Evolutionary conservation across 805 yeast species (phyloP), one percentile per base, ranked within the genome.

Genomic region (Ogataea paradorogensis): DNA sequence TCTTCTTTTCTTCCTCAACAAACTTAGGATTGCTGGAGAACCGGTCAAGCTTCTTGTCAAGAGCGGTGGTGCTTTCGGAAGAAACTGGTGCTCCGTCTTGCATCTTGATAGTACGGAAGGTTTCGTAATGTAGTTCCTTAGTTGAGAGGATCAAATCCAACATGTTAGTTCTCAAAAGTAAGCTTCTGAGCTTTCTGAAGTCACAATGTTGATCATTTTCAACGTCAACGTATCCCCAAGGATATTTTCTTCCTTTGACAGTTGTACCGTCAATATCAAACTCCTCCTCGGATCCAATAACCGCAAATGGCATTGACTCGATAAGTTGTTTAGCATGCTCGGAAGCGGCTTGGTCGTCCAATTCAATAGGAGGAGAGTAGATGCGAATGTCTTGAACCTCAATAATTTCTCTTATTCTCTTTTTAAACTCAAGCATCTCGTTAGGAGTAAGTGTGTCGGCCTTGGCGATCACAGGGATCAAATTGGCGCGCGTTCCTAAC

Each of bases 1-100:
- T 74, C 24, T 90, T 84, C 62, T 87, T 93, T 66, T 93, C 99
- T 64, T 91, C 98, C 66, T 93, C 97, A 65, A 89, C 84, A 71
- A 85, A 93, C 66, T 87, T 84, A 35, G 98, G 98, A 64, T 93
- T 90, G 56, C 69, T 74, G 37, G 70, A 62, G 24, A 66, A 51
- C n/a, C 65, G 52, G 51, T 80, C 81, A 30, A 58, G 33, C 32
- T 52, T 46, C 39, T 53, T 60, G 52, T 50, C 53, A 28, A 49
- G 35, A 7, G 38, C 35, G 14, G 52, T 57, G 30, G 51, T 57
- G 34, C 55, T 36, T 9, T 42, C 46, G 9, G 43, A 29, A 13
- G 28, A 9, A n/a, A 30, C 25, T 18, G 35, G 43, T 20, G 41
- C 39, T 11, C 46, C 48, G 25, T 44, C 69, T 58, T 75, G 86